These are phyloP conservation scores for Rhodotorula sp. DNA, from an alignment of 1,284 basidiomycete genomes.

Conservation along the genomic window DNA sequence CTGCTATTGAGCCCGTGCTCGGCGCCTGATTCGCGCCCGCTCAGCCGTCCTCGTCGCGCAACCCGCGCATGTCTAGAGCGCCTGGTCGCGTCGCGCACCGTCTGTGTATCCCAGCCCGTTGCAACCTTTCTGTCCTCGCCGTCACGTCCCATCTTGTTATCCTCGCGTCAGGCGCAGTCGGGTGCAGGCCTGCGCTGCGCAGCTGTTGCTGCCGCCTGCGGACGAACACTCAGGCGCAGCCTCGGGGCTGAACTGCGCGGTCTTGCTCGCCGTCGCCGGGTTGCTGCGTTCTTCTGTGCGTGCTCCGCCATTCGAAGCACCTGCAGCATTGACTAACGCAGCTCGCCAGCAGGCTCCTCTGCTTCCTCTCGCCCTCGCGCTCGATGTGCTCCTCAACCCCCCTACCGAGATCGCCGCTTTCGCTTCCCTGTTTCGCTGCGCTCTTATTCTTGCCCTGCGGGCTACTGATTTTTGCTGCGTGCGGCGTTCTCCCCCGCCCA, in stretches of 20 bases:
- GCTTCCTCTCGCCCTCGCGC: too few relatives aligned
- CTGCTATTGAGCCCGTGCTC: conserved; percentile 29
- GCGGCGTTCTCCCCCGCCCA: too few relatives aligned
- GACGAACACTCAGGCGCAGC: not conserved
- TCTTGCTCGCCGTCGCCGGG: not conserved
- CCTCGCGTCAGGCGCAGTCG: not conserved
- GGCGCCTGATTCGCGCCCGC: not conserved
- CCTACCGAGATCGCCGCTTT: too few relatives aligned
- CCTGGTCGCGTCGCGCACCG: not conserved
- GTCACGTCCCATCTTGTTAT: not conserved
- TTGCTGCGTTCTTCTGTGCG: not conserved
- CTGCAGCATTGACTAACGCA: too few relatives aligned
- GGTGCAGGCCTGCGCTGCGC: not conserved
- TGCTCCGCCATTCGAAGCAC: too few relatives aligned
- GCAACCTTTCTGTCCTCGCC: not conserved
- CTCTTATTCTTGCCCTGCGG: too few relatives aligned
- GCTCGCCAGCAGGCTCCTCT: too few relatives aligned
- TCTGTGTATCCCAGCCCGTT: not conserved
- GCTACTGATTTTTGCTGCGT: too few relatives aligned
- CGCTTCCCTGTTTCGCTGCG: too few relatives aligned
- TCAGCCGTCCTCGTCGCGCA: not conserved
- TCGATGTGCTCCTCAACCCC: too few relatives aligned
- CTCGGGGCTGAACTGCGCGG: not conserved
- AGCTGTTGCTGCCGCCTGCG: not conserved
- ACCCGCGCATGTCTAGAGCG: not conserved